Conservation (phyloP, 768 basidiomycete genomes). For the Boletus sensibilis region DNA sequence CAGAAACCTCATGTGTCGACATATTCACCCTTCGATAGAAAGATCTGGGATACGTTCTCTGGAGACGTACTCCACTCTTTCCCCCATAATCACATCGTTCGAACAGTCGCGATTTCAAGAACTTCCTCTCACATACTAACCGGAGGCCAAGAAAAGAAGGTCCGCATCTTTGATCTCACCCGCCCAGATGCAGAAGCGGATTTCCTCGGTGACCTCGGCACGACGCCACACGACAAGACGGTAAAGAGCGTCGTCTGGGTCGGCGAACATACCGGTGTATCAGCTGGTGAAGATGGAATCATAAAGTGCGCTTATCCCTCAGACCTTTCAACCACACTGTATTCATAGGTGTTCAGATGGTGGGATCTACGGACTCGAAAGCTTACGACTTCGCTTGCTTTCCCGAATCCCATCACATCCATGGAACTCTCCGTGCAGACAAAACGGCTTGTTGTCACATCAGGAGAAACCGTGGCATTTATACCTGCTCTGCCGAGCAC, state of each 20-base stretch:
- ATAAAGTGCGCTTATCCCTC: constrained; percentile 64
- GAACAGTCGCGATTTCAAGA: constrained; percentile 87
- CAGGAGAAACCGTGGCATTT: constrained; percentile 90
- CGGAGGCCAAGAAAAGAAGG: constrained; percentile 97
- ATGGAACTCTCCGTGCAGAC: constrained; percentile 90
- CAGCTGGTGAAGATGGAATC: constrained; percentile 87
- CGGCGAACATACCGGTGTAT: constrained; percentile 81
- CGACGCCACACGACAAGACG: constrained; percentile 78
- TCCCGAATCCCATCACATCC: constrained; percentile 81
- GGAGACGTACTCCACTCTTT: constrained; percentile 92
- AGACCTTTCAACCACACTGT: not conserved
- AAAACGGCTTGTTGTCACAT: constrained; percentile 83
- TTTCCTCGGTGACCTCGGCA: constrained; percentile 62
- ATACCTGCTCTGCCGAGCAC: constrained; percentile 70
- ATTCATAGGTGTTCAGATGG: constrained; percentile 59
- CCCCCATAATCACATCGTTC: constrained; percentile 97
- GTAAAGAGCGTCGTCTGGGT: constrained; percentile 95
- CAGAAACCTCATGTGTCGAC: not conserved
- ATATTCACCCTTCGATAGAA: constrained; percentile 47
- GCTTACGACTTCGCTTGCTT: constrained; percentile 66
- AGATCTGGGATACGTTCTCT: constrained; percentile 94
- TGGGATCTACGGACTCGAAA: constrained; percentile 89
- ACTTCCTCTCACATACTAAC: constrained; percentile 69
- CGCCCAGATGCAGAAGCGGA: constrained; percentile 87
- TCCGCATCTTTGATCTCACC: constrained; percentile 88